Conservation (phyloP, 352 stramenopile species). For the Pythium guiyangense region DNA sequence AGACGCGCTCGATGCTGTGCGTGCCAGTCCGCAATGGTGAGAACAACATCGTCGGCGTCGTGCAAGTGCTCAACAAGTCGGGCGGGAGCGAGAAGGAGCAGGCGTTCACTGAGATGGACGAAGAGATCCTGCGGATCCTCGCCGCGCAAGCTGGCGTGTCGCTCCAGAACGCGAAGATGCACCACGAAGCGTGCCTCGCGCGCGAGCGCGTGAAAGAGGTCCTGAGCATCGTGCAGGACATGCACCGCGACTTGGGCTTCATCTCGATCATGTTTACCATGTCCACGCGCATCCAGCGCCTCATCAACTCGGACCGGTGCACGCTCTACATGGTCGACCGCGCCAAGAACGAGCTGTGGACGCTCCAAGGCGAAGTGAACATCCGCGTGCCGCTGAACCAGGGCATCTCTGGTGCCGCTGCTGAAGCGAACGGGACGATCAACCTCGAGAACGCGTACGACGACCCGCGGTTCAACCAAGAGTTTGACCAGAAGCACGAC, state of each 20-base stretch:
- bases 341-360: conserved; percentile 87
- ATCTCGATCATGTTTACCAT: conserved; percentile 91
- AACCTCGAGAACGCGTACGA: conserved; percentile 87
- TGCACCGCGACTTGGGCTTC: conserved; percentile 88
- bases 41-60: conserved; percentile 82
- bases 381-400: conserved; percentile 86
- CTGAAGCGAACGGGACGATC: conserved; percentile 59
- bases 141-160: conserved; percentile 82
- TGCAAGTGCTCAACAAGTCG: conserved; percentile 89
- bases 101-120: conserved; percentile 80
- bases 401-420: conserved; percentile 79
- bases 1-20: conserved; percentile 90
- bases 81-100: conserved; percentile 50
- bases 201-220: conserved; percentile 76
- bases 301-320: conserved; percentile 90
- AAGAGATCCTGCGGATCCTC: conserved; percentile 86
- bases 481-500: conserved; percentile 84
- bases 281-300: conserved; percentile 78
- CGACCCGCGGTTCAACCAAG: conserved; percentile 86
- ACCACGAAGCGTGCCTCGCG: conserved; percentile 42
- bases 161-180: conserved; percentile 80
- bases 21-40: conserved; percentile 79
- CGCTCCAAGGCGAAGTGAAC: conserved; percentile 85
- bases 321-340: conserved; percentile 92
- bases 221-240: conserved; percentile 87